Evolutionary conservation across 108 stramenopile species (phyloP), one percentile per base, ranked within the genome.

Genomic region (Chaetoceros tenuissimus): DNA sequence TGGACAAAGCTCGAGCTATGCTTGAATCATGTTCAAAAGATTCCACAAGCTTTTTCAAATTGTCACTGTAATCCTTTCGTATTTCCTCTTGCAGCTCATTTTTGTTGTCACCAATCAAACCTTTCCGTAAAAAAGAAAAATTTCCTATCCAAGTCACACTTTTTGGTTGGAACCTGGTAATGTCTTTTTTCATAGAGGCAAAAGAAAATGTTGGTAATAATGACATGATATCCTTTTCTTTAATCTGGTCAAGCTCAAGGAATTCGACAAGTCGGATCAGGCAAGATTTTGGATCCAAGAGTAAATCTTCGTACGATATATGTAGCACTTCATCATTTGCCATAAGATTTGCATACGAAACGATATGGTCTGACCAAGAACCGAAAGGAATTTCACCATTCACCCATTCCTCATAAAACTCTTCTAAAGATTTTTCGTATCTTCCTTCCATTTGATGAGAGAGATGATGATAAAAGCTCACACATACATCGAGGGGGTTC

Each of bases 401-500:
- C 57, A 78, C 48, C 72, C 78, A 82, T 59, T 76, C 71, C 13
- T 53, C 24, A 28, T 27, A 62, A 51, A 82, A 82, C 1, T 72
- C 51, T 1, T 40, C 46, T 49, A 65, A 66, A n/a, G 53, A 61
- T 5, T 64, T 57, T 0, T 46, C 53, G 28, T 73, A 82, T 0
- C 55, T 61, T 0, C 81, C 81, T 59, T 82, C 81, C 31, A 55
- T 55, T 43, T 81, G 80, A 57, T 84, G 77, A n/a, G 73, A 62
- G 7, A 88, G 51, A 48, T 88, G 86, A 57, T 84, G 77, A 54
- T 77, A 84, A 62, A 88, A 88, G 21, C 71, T 73, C 8, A 68
- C 59, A 56, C 74, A 57, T 1, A 68, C 75, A 60, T 88, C 86
- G 16, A 63, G 59, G 25, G 58, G 64, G 60, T 79, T 59, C 2